Percentiles rank a stretch among this genome's conserved stretches.
Conservation (phyloP, 2,329 filamentous ascomycete species). For the Aspergillus novofumigatus region DNA sequence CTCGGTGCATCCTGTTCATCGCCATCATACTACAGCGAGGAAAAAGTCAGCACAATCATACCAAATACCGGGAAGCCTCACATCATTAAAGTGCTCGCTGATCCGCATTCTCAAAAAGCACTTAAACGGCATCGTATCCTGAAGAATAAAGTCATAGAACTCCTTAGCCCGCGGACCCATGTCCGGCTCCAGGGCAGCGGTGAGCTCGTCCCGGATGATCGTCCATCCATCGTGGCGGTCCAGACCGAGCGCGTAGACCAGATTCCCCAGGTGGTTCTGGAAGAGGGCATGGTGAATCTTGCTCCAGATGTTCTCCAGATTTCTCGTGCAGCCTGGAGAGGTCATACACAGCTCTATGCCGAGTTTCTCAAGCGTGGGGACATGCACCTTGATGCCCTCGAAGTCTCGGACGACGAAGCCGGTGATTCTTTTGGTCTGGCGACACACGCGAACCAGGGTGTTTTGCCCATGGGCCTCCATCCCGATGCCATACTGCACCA, state of each 20-base stretch:
- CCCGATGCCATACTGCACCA: too few relatives aligned
- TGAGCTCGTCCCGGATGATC: slow-evolving; percentile 8
- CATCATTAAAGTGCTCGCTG: slow-evolving; percentile 15
- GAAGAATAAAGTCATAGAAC: slow-evolving; percentile 10
- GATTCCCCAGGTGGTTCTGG: slow-evolving; percentile 14
- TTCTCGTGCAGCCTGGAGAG: slow-evolving; percentile 6
- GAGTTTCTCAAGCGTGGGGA: slow-evolving; percentile 2
- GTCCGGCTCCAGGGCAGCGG: background rate
- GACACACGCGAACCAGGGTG: too few relatives aligned
- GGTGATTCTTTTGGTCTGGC: too few relatives aligned
- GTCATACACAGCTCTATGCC: slow-evolving; percentile 9
- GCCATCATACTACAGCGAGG: too few relatives aligned
- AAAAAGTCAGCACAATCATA: too few relatives aligned
- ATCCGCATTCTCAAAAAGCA: slow-evolving; percentile 20
- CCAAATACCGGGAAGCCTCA: slow-evolving; percentile 2
- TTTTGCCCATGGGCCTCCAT: too few relatives aligned
- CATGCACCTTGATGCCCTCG: too few relatives aligned
- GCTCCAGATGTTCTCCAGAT: slow-evolving; percentile 10
- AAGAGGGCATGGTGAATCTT: slow-evolving; percentile 17
- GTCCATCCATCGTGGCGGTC: slow-evolving; percentile 14
- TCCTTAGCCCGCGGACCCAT: background rate
- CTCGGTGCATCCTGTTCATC: too few relatives aligned
- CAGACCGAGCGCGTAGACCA: slow-evolving; percentile 9
- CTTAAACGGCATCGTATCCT: slow-evolving; percentile 17
- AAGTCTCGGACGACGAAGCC: too few relatives aligned